Conservation (phyloP, 1,284 basidiomycete species). For the Malassezia slooffiae region DNA sequence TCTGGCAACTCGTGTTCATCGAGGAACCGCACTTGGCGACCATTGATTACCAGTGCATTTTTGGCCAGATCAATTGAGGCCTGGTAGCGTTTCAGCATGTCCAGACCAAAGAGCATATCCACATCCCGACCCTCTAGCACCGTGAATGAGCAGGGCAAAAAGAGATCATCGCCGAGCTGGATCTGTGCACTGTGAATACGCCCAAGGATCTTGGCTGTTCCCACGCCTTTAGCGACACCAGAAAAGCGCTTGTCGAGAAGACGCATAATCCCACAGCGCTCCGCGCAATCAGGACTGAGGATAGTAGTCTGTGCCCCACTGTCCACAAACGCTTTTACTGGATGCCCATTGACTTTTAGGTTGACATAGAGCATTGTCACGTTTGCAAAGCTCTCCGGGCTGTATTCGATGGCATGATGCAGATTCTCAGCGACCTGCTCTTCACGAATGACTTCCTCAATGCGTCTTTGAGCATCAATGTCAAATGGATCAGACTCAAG, state of each 20-base stretch:
- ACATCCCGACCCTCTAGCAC: conserved; percentile 90
- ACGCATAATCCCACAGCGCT: conserved; percentile 87
- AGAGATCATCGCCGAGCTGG: conserved; percentile 64
- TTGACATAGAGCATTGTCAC: conserved; percentile 96
- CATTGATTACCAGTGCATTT: conserved; percentile 75
- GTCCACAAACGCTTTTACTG: conserved; percentile 92
- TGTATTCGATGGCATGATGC: conserved; percentile 47
- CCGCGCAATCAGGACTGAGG: conserved; percentile 84
- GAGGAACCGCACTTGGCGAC: conserved; percentile 72
- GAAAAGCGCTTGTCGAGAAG: conserved; percentile 75
- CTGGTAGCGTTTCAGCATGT: conserved; percentile 97
- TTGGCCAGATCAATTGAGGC: conserved; percentile 85
- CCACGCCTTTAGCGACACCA: conserved; percentile 88
- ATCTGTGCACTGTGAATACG: conserved; percentile 86
- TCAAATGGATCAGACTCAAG: conserved; percentile 72
- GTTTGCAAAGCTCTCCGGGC: conserved; percentile 79
- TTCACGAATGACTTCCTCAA: conserved; percentile 85
- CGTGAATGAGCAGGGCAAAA: conserved; percentile 82
- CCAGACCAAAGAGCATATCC: conserved; percentile 84
- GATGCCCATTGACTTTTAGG: conserved; percentile 64
- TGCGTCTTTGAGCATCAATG: conserved; percentile 66
- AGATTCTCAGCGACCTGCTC: conserved; percentile 67
- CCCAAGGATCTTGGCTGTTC: conserved; percentile 86
- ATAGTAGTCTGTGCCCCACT: conserved; percentile 94
- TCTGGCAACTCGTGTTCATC: conserved; percentile 83